Base-by-base conservation (phyloP, 768 basidiomycete genomes). In the Pleurotus djamor region DNA sequence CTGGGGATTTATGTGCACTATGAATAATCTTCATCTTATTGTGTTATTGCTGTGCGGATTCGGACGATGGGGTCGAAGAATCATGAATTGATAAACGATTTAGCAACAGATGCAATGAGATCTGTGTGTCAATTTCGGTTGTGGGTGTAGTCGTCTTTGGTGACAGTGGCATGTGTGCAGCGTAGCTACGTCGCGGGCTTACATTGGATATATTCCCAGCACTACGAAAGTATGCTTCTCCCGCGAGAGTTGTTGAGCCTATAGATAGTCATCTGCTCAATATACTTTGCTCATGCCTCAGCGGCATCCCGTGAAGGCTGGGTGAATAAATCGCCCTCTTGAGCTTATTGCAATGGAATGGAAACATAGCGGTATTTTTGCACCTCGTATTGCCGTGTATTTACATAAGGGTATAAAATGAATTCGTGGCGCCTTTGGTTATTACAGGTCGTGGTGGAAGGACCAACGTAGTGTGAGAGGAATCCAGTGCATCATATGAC, bases 201-300 rank as follows among this genome's bases (percentile, higher is more conserved):
- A 28, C 21, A 28, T 28, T 28, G 21, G 21, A 28, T 28, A 28
- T 28, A 3, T 28, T 28, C 21, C 1, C 21, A 28, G 21, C 21
- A 28, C 21, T 28, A 28, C 3, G 21, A 28, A 28, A 28, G 21
- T 3, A 12, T 43, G 21, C 54, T 56, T 56, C 54, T 56, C 54
- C 54, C 54, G 54, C 54, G 54, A 43, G 35, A 38, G 54, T 55
- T 32, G 21, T 28, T 56, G 9, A 41, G 41, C 41, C 54, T 56
- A 50, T 50, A 50, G 49, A 33, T 50, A 35, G 49, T 32, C 17
- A 9, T 32, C 12, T 32, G 49, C 13, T 50, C 49, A 12, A 35
- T 35, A 50, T 35, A 33, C 34, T 50, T 33, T 9, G 17, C 2
- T 12, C 32, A 50, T 12, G 12, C 21, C 17, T 12, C 34, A 50